Percentiles rank a stretch among this genome's conserved stretches.
phyloP scores from a whole-genome alignment of 1,284 basidiomycete genomes.

The Afroboletus lepidellus region DNA sequence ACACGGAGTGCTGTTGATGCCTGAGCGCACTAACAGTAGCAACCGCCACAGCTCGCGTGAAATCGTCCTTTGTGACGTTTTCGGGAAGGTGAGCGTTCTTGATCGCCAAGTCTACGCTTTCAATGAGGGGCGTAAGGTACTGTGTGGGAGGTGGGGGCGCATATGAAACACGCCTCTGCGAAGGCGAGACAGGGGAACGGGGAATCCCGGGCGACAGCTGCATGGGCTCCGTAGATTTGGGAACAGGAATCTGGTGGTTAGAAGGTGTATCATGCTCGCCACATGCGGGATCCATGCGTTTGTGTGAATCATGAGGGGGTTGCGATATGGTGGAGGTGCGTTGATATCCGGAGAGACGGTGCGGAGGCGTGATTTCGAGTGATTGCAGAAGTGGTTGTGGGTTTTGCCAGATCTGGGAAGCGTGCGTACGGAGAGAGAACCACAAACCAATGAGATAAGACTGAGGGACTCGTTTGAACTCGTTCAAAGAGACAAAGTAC shows the following conservation, averaged over 20 bases:
- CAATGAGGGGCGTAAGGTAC: conserved; percentile 67
- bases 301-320: conserved; percentile 35
- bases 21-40: conserved; percentile 85
- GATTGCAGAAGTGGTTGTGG: conserved; percentile 81
- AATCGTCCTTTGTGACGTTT: conserved; percentile 80
- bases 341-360: conserved; percentile 73
- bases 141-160: conserved; percentile 43
- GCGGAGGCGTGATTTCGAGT: conserved; percentile 53
- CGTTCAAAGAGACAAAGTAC: not conserved
- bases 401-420: conserved; percentile 99
- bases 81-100: conserved; percentile 64
- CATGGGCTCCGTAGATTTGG: conserved; percentile 20
- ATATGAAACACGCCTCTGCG: conserved; percentile 56
- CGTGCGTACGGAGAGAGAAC: conserved; percentile 98
- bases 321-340: conserved; percentile 32
- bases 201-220: conserved; percentile 17
- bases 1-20: conserved; percentile 63
- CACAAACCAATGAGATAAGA: conserved; percentile 97
- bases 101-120: conserved; percentile 73
- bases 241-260: conserved; percentile 41
- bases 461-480: conserved; percentile 40
- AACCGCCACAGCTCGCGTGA: conserved; percentile 86
- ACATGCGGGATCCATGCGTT: conserved; percentile 43
- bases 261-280: conserved; percentile 36
- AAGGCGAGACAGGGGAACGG: conserved; percentile 32